Evolutionary conservation across 2,329 filamentous ascomycete species (phyloP).

Genomic region (Harringtonia lauricola): DNA sequence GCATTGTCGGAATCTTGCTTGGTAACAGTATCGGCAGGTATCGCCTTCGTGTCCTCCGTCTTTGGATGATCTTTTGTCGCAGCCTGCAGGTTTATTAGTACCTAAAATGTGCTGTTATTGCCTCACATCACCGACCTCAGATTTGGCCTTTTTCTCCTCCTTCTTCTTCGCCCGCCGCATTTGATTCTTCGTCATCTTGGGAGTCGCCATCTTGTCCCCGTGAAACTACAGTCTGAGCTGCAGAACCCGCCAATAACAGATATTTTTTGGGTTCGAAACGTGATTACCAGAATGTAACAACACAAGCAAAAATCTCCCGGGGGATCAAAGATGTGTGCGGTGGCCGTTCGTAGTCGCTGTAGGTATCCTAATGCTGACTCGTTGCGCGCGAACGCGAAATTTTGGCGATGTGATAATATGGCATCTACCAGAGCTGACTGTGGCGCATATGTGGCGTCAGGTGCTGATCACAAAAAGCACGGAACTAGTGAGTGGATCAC

Average conservation of each 20-base stretch:
- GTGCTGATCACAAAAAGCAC: no score
- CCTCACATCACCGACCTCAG: conserved; percentile 30
- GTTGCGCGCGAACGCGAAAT: conserved; percentile 4
- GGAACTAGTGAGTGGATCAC: no score
- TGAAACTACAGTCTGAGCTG: no score
- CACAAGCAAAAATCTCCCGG: no score
- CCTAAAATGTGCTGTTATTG: background rate
- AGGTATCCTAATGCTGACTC: background rate
- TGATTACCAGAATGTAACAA: no score
- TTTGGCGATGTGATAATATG: background rate
- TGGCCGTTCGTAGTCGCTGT: background rate
- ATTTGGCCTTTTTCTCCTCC: conserved; percentile 63
- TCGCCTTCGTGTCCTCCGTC: background rate
- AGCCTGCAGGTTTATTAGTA: background rate
- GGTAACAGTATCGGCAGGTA: conserved; percentile 8
- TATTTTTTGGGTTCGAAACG: background rate
- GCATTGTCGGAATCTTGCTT: conserved; percentile 11
- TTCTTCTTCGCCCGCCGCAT: conserved; percentile 90
- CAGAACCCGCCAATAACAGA: no score
- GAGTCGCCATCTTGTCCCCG: conserved; percentile 41
- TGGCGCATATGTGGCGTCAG: no score
- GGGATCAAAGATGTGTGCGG: no score
- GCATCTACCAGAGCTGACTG: no score
- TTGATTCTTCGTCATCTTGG: conserved; percentile 88
- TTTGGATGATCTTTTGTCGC: background rate